Evolutionary conservation across 306 rosid genomes (phyloP), one percentile per base, ranked within the genome.

Genomic region (Begonia masoniana): DNA sequence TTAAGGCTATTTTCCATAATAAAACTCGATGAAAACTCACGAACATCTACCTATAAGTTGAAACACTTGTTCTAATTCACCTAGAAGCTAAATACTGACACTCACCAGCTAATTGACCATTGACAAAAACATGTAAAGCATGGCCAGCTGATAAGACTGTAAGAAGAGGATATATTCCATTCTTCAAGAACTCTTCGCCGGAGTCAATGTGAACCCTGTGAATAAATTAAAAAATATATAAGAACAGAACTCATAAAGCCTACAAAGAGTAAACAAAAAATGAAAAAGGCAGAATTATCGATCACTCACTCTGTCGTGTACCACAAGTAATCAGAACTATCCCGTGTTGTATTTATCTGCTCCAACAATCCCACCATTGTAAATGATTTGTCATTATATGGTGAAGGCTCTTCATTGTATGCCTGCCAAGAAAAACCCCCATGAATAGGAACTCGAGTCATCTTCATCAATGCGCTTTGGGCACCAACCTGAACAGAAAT

Each of bases 221-320:
- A 31, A 31, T 31, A 5, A 31, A 31, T 31, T 31, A 31, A 26
- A 26, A n/a, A n/a, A n/a, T 31, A 31, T 31, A 31, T 31, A 17
- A 15, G 19, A 17, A 15, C 26, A 15, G 11, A 50, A 2, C 15
- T 11, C 21, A 50, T n/a, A 50, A 50, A 50, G 39, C 23, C 17
- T 50, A 12, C 49, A 45, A 41, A 51, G 55, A 47, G 47, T 1
- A 16, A 45, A 47, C 35, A 13, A 46, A 46, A 59, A 57, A 42
- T n/a, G 14, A 49, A 42, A 16, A 15, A 13, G 51, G 2, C 47
- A 43, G 36, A 51, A 57, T 47, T 50, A 31, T 39, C 21, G 52
- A 60, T 54, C 60, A 91, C 99, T 86, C 73, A 91, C 99, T 91
- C 99, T 71, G 99, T 91, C 48, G 82, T 63, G 81, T 91, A 91